Base-by-base conservation (phyloP, 1,139 yeast genomes). In the Candida anutae region DNA sequence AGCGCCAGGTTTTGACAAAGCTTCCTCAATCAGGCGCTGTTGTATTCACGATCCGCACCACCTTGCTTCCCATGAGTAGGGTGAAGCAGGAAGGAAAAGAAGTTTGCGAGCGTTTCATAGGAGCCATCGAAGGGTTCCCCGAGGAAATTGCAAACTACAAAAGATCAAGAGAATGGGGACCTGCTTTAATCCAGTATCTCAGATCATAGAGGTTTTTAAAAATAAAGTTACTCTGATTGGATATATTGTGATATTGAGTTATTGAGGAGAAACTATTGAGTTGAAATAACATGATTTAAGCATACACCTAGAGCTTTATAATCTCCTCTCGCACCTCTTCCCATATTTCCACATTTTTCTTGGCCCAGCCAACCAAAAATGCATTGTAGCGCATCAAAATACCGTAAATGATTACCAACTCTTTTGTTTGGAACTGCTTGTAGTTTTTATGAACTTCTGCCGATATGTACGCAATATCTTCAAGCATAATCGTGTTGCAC, bases 321-420 rank as follows among this genome's bases (percentile, higher is more conserved):
- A 66, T 46, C 32, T 65, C 73, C 13, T 61, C 64, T 35, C 62
- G 63, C 9, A 80, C 76, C 36, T 78, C 87, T 42, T 76, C 77
- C 90, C 90, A 80, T 28, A 74, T 65, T 40, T 79, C 85, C 28
- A 76, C 54, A 45, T 78, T 79, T 54, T 76, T 76, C 42, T 63
- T 66, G 4, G 84, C 83, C 87, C 88, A 80, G 33, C 69, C 75
- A 21, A 76, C 56, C 26, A 80, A 66, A 33, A 74, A 69, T 24
- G 70, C 58, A 32, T 77, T 69, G 43, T 77, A 79, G 16, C 73
- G 68, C 25, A 60, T 39, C 17, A 73, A 50, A 21, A 65, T 63
- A 26, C 55, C 60, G 34, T 56, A 61, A 20, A 66, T 60, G 27
- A 55, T 46, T 29, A 50, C 50, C 50, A 77, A 61, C 39, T 75